Base-by-base conservation (phyloP, 2,329 filamentous ascomycete species). In the Epichloe glyceriae region DNA sequence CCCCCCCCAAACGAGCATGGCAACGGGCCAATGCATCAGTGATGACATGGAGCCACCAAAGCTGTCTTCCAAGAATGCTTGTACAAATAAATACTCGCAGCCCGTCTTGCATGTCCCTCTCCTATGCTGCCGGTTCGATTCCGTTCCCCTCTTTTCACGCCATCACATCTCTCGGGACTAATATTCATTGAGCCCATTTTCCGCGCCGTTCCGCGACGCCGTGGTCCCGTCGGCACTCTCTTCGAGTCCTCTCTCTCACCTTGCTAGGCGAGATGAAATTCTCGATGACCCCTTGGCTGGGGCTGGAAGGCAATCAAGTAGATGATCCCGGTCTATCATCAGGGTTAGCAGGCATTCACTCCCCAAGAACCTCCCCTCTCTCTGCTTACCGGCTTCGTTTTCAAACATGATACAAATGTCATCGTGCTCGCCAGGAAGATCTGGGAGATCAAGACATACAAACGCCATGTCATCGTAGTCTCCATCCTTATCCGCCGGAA, bases 381-480 rank as follows among this genome's bases (percentile, higher is more conserved):
- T 37, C 10, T 10, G 12, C 84, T 72, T 68, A 89, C 86, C 85
- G 61, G 76, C 72, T 63, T 88, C 85, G 44, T 75, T 83, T 56
- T 95, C 88, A 72, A 96, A 96, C 54, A 83, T 68, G 60, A 96
- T 83, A 11, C 83, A 79, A 57, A 96, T 88, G 69, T 96, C 90
- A 65, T 95, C 90, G 67, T 95, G 88, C 69, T 95, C 90, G 47
- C 87, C 87, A 1, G 89, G 87, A 65, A 94, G 86, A 60, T 95
- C 89, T 17, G 89, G 84, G 65, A 89, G 79, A 66, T 95, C 90
- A 52, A 95, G 69, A 63, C 87, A 93, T 39, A 95, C 76, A 69
- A 91, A 95, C 26, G 81, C 78, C 62, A 82, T 79, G 54, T 83
- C 81, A 45, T 79, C 73, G 53, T 72, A 72, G 54, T 74, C 73